Conservation (phyloP, 2,329 filamentous ascomycete genomes). For the Parafenestella ontariensis region DNA sequence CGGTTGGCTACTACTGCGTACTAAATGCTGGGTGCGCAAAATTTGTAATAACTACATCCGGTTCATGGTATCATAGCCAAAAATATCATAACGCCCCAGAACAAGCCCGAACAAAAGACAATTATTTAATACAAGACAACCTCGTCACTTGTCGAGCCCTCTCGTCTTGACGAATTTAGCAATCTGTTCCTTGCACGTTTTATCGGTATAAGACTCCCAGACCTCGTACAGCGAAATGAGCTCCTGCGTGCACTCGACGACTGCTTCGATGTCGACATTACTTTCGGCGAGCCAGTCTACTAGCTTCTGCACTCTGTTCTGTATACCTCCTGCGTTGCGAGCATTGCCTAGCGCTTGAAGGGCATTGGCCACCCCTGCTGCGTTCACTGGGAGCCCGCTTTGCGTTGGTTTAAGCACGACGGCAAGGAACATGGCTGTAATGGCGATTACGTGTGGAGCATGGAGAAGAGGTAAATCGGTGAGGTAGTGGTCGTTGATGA, state of each 20-base stretch:
- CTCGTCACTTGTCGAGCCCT: constrained; percentile 61
- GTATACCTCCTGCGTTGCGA: constrained; percentile 44
- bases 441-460: constrained; percentile 85
- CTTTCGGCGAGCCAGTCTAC: constrained; percentile 86
- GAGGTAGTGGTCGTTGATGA: constrained; percentile 92
- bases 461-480: constrained; percentile 88
- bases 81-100: neutral
- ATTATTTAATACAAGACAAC: constrained; percentile 6
- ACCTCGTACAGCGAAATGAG: constrained; percentile 87
- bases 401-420: constrained; percentile 78
- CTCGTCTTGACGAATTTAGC: constrained; percentile 67
- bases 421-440: constrained; percentile 83
- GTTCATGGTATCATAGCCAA: neutral
- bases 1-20: too few species aligned
- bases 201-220: constrained; percentile 71
- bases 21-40: too few species aligned
- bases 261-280: constrained; percentile 80
- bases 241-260: constrained; percentile 90
- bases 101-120: neutral
- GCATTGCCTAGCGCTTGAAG: constrained; percentile 47
- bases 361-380: constrained; percentile 49
- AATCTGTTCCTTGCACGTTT: constrained; percentile 69
- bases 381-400: constrained; percentile 54
- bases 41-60: neutral
- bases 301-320: constrained; percentile 69